A percentile compares a stretch with the other conserved stretches of the same genome.
phyloP scores from a whole-genome alignment of 495 filamentous ascomycete species.

The Astrothelium macrocarpum region DNA sequence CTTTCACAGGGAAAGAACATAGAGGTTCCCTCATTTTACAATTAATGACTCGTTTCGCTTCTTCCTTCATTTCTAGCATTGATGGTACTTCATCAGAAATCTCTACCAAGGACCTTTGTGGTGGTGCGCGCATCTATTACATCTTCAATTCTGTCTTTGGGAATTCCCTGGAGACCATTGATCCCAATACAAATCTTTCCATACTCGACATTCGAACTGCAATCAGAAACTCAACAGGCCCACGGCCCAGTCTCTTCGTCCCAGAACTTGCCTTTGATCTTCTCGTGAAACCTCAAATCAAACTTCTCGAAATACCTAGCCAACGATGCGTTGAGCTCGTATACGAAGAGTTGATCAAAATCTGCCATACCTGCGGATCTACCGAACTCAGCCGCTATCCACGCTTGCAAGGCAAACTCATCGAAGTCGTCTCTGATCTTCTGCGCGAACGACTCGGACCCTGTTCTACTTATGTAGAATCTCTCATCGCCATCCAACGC shows the following conservation, averaged over 20 bases:
- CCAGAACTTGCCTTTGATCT: slow-evolving; percentile 96
- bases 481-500: slow-evolving; percentile 90
- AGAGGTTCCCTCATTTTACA: slow-evolving; percentile 89
- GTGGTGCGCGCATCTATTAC: slow-evolving; percentile 95
- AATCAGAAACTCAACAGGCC: slow-evolving; percentile 96
- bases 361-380: slow-evolving; percentile 96
- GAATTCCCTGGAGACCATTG: slow-evolving; percentile 89
- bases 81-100: slow-evolving; percentile 98
- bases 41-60: slow-evolving; percentile 96
- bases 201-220: slow-evolving; percentile 96
- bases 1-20: slow-evolving; percentile 96
- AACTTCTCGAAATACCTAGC: slow-evolving; percentile 87
- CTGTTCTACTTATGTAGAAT: slow-evolving; percentile 83
- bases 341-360: slow-evolving; percentile 98
- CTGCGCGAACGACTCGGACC: slow-evolving; percentile 87
- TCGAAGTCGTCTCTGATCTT: slow-evolving; percentile 95
- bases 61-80: slow-evolving; percentile 96
- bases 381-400: slow-evolving; percentile 87
- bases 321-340: slow-evolving; percentile 96
- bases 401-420: slow-evolving; percentile 89
- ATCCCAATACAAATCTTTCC: slow-evolving; percentile 88
- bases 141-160: slow-evolving; percentile 99
- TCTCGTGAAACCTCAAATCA: slow-evolving; percentile 96
- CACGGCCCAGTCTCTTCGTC: slow-evolving; percentile 89
- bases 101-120: slow-evolving; percentile 95